A percentile compares a stretch with the other conserved stretches of the same genome.
phyloP scores from a whole-genome alignment of 176 grass and related monocot genomes.

The Eleusine indica region DNA sequence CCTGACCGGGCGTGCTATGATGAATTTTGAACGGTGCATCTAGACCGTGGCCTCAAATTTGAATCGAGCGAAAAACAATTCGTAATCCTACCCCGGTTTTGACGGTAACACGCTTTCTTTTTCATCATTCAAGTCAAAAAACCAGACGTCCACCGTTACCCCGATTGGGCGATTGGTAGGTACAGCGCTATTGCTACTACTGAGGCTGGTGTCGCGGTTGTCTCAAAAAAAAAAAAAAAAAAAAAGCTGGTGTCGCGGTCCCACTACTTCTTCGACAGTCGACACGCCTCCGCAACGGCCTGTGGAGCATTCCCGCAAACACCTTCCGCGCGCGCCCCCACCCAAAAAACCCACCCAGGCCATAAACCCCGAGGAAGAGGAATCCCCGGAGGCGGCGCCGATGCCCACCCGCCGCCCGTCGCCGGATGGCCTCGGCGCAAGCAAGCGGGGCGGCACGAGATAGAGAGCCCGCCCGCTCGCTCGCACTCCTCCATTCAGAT shows the following conservation, averaged over 20 bases:
- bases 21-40: background rate
- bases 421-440: background rate
- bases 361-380: background rate
- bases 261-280: background rate
- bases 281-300: no score
- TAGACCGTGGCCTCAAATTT: background rate
- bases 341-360: background rate
- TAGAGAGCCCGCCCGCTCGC: background rate
- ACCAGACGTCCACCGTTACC: no score
- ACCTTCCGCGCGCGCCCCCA: background rate
- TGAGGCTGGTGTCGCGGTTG: background rate
- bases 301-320: slow-evolving; percentile 25
- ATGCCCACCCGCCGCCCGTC: slow-evolving; percentile 6
- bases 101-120: no score
- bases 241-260: background rate
- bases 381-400: background rate
- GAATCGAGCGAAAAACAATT: background rate
- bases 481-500: background rate
- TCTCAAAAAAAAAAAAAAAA: no score
- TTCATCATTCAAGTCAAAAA: no score
- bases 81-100: no score
- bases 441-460: background rate
- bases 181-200: no score
- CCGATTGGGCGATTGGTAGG: no score
- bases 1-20: no score